phyloP scores from a whole-genome alignment of 225 moss, liverwort and hornwort species.

The Pseudisothecium myosuroides region DNA sequence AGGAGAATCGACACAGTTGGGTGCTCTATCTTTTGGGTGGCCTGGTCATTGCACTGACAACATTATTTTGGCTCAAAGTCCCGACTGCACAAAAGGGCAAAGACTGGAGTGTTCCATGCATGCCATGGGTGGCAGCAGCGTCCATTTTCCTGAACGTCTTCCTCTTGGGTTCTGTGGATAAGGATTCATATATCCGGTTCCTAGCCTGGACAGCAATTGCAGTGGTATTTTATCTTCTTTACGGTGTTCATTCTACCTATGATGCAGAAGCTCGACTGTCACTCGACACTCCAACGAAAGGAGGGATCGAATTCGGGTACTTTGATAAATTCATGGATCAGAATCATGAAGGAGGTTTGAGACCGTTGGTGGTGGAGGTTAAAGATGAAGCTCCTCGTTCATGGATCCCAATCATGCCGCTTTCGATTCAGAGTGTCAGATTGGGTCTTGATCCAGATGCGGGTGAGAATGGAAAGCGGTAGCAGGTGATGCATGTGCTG shows the following conservation, averaged over 20 bases:
- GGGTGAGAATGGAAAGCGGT: background rate
- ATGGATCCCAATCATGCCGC: background rate
- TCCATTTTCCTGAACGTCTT: constrained; percentile 85
- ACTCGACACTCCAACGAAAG: constrained; percentile 1
- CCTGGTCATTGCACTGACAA: constrained; percentile 21
- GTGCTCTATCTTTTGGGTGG: constrained; percentile 16
- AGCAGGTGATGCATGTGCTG: background rate
- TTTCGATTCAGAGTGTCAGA: background rate
- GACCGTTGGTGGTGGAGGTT: background rate
- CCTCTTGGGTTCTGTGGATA: constrained; percentile 72
- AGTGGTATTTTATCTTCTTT: constrained; percentile 57
- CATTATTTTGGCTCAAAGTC: constrained; percentile 36
- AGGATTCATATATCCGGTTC: constrained; percentile 57
- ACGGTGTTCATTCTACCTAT: constrained; percentile 80
- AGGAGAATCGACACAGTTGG: constrained; percentile 13
- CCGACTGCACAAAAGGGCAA: constrained; percentile 47
- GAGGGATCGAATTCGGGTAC: background rate
- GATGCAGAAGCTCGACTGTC: constrained; percentile 34
- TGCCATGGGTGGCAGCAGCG: constrained; percentile 60
- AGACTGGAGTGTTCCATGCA: constrained; percentile 65
- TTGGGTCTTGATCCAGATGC: background rate
- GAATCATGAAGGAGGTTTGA: background rate
- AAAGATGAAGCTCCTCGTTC: background rate
- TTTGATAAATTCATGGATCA: background rate
- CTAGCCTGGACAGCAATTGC: constrained; percentile 57